A percentile compares a stretch with the other conserved stretches of the same genome.
Conservation (phyloP, 2,329 filamentous ascomycete species). For the Ilyonectria mors-panacis region DNA sequence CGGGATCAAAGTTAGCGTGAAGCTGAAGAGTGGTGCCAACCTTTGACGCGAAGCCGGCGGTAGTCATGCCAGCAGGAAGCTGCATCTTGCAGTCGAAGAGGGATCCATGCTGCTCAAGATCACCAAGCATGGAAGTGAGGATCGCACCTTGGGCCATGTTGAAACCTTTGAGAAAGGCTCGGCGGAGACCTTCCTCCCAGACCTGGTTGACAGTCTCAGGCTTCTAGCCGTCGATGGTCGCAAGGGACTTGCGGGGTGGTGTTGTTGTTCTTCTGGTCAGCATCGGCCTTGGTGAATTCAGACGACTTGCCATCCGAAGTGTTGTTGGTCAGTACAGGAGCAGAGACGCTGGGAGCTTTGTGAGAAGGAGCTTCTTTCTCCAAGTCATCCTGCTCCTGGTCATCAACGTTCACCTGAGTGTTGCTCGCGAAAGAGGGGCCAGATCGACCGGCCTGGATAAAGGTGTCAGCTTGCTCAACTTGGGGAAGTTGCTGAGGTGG, state of each 20-base stretch:
- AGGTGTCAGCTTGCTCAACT: not conserved
- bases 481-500: not conserved
- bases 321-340: not conserved
- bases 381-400: not conserved
- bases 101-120: not conserved
- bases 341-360: not conserved
- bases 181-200: conserved; percentile 4
- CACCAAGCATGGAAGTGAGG: not conserved
- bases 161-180: not conserved
- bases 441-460: no score
- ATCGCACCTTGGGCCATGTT: not conserved
- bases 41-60: not conserved
- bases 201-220: not conserved
- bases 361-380: not conserved
- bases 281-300: not conserved
- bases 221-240: not conserved
- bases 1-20: not conserved
- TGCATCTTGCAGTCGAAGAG: not conserved
- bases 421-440: not conserved
- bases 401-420: not conserved
- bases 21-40: not conserved
- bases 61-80: not conserved
- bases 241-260: not conserved
- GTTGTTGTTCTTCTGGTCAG: not conserved
- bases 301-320: not conserved